Evolutionary conservation across 805 yeast species (phyloP).

Genomic region (Pichia exigua): DNA sequence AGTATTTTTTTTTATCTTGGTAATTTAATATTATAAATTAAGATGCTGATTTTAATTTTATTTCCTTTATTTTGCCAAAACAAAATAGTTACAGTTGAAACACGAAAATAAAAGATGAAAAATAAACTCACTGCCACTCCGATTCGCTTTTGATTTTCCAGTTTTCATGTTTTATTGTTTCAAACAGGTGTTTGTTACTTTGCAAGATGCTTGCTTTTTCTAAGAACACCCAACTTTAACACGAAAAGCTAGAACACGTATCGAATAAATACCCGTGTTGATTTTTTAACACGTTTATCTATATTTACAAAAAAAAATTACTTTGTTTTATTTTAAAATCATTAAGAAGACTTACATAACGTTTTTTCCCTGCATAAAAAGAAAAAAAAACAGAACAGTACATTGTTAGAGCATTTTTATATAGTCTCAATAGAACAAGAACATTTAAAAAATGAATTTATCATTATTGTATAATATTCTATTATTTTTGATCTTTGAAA

Average conservation of each 20-base stretch:
- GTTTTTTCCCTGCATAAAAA: no score
- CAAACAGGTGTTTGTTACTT: neutral
- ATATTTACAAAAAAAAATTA: no score
- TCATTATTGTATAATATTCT: neutral
- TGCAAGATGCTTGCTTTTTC: neutral
- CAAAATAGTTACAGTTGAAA: no score
- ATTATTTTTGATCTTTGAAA: neutral
- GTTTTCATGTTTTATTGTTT: neutral
- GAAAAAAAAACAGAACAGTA: neutral
- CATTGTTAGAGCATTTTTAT: neutral
- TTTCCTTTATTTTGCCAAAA: no score
- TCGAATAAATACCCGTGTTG: neutral
- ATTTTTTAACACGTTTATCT: neutral
- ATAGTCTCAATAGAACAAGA: neutral
- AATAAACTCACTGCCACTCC: neutral
- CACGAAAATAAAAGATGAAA: no score
- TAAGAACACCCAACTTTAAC: neutral
- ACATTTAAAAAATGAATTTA: neutral
- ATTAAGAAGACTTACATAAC: no score
- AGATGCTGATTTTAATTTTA: no score
- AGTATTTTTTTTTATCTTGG: no score
- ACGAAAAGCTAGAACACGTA: neutral
- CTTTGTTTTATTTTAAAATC: no score
- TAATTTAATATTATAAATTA: no score
- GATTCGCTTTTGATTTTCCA: neutral